Conservation (phyloP, 2,329 filamentous ascomycete genomes). For the Aspergillus novofumigatus region DNA sequence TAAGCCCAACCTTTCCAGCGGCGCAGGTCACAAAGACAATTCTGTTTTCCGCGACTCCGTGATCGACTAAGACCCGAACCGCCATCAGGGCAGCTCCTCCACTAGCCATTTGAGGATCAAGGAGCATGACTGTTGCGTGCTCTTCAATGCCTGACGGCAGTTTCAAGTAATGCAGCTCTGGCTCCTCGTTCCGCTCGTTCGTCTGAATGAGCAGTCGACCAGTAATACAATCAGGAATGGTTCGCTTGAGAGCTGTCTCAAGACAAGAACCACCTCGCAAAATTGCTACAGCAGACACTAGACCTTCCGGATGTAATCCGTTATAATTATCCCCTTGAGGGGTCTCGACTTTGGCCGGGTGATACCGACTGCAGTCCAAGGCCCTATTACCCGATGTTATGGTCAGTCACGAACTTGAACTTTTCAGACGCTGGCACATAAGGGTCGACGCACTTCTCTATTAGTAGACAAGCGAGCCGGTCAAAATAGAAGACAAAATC, state of each 20-base stretch:
- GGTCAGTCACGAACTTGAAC: slow-evolving; percentile 1
- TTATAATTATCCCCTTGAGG: slow-evolving; percentile 66
- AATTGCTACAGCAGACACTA: slow-evolving; percentile 80
- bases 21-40: slow-evolving; percentile 94
- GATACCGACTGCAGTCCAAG: slow-evolving; percentile 71
- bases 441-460: slow-evolving; percentile 56
- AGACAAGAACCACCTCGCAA: slow-evolving; percentile 85
- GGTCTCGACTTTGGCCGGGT: slow-evolving; percentile 61
- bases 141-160: slow-evolving; percentile 68
- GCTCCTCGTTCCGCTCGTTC: slow-evolving; percentile 77
- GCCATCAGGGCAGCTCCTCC: slow-evolving; percentile 88
- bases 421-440: background rate
- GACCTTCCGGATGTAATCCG: slow-evolving; percentile 67
- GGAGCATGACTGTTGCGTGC: slow-evolving; percentile 76
- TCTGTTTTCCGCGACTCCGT: slow-evolving; percentile 76
- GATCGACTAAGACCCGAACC: slow-evolving; percentile 89
- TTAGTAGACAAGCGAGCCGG: slow-evolving; percentile 73
- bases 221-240: slow-evolving; percentile 87
- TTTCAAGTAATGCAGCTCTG: slow-evolving; percentile 85
- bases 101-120: slow-evolving; percentile 93
- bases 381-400: slow-evolving; percentile 49
- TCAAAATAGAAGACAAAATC: slow-evolving; percentile 99
- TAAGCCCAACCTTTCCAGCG: slow-evolving; percentile 77
- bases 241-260: slow-evolving; percentile 80
- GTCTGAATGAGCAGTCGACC: slow-evolving; percentile 90